Percentiles rank a stretch among this genome's conserved stretches.
Conservation (phyloP, 768 basidiomycete genomes). For the Tricholoma terreum region DNA sequence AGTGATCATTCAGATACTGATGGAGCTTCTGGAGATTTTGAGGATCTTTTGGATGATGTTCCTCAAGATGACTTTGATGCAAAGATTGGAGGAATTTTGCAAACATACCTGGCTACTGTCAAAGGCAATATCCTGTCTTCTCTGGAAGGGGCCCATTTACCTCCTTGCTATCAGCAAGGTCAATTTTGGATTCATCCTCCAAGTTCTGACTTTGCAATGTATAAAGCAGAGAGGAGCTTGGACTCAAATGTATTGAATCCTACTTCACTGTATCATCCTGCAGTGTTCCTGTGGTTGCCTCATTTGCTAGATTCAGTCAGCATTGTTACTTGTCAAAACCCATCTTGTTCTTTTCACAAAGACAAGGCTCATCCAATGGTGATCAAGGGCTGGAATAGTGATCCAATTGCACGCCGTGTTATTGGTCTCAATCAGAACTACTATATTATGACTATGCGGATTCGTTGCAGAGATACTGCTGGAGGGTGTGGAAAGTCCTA, state of each 20-base stretch:
- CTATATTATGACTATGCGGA: too few species aligned
- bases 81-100: neutral
- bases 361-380: neutral
- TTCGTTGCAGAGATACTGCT: conserved; percentile 6
- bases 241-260: neutral
- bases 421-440: conserved; percentile 9
- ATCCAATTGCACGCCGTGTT: neutral
- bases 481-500: conserved; percentile 12
- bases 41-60: neutral
- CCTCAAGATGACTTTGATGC: neutral
- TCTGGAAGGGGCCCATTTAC: neutral
- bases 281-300: neutral
- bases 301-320: neutral
- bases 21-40: neutral
- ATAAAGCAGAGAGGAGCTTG: neutral
- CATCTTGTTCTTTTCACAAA: neutral
- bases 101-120: neutral
- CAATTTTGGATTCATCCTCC: neutral
- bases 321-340: neutral
- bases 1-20: neutral
- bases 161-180: neutral
- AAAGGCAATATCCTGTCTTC: neutral
- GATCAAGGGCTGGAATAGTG: neutral
- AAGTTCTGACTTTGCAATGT: neutral
- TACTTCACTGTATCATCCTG: neutral